Conservation (phyloP, 352 stramenopile genomes). For the Peronospora farinosa region DNA sequence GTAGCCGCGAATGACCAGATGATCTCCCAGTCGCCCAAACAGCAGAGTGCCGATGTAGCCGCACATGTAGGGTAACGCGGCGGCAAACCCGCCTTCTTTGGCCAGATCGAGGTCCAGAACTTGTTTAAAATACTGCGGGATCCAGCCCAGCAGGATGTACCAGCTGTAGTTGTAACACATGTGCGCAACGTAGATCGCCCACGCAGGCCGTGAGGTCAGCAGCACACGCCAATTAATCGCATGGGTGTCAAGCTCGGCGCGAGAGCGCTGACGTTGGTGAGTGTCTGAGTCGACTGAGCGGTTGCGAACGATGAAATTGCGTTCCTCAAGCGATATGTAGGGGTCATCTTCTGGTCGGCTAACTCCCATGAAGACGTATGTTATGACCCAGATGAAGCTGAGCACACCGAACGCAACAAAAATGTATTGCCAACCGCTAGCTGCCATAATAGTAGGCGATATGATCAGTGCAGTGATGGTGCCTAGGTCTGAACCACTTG, state of each 20-base stretch:
- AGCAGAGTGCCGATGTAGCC: conserved; percentile 70
- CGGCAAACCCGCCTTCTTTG: conserved; percentile 54
- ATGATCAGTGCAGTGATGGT: conserved; percentile 76
- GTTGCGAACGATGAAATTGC: conserved; percentile 59
- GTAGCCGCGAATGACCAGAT: conserved; percentile 53
- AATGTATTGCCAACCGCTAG: conserved; percentile 62
- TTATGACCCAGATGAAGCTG: conserved; percentile 69
- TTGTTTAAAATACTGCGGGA: conserved; percentile 83
- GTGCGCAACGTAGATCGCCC: conserved; percentile 81
- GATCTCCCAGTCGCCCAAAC: conserved; percentile 63
- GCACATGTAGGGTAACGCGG: conserved; percentile 70
- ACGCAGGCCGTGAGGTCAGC: conserved; percentile 57
- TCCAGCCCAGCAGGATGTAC: conserved; percentile 85
- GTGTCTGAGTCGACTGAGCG: conserved; percentile 43
- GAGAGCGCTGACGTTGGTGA: conserved; percentile 34
- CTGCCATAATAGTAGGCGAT: conserved; percentile 61
- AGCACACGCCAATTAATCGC: conserved; percentile 63
- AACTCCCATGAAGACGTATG: conserved; percentile 51
- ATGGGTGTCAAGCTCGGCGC: conserved; percentile 37
- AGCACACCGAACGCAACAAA: conserved; percentile 71
- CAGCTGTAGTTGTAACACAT: conserved; percentile 87
- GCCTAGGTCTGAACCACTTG: conserved; percentile 72
- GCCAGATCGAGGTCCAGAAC: conserved; percentile 69
- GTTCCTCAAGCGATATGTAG: conserved; percentile 50
- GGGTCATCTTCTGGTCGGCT: conserved; percentile 63